These are phyloP conservation scores for Pythium pyrilobum DNA, from an alignment of 352 stramenopile species.

Conservation along the genomic window DNA sequence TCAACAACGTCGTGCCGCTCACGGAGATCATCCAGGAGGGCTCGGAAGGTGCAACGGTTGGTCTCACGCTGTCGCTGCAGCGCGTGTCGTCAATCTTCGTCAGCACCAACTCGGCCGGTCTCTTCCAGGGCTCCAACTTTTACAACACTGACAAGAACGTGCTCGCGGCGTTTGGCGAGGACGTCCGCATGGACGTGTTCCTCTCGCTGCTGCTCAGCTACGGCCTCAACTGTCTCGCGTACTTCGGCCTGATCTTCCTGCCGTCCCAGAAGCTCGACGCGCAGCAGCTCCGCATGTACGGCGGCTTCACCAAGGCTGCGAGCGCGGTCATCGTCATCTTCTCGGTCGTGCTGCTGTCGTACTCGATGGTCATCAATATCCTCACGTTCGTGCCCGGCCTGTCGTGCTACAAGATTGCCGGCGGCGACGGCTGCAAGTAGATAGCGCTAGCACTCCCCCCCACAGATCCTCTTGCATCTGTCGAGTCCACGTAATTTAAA, in stretches of 20 bases:
- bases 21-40: slow-evolving; percentile 67
- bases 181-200: slow-evolving; percentile 41
- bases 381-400: slow-evolving; percentile 22
- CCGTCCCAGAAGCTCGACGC: slow-evolving; percentile 31
- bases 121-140: slow-evolving; percentile 47
- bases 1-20: slow-evolving; percentile 53
- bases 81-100: slow-evolving; percentile 54
- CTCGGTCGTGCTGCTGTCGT: slow-evolving; percentile 13
- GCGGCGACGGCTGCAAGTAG: slow-evolving; percentile 19
- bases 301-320: slow-evolving; percentile 26
- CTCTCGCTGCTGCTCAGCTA: slow-evolving; percentile 50
- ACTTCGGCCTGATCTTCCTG: slow-evolving; percentile 42
- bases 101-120: slow-evolving; percentile 36
- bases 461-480: neutral
- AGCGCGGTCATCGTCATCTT: slow-evolving; percentile 19
- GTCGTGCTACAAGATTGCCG: slow-evolving; percentile 18
- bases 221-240: slow-evolving; percentile 45
- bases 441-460: too few species aligned
- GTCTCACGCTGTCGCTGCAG: slow-evolving; percentile 54
- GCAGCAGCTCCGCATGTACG: slow-evolving; percentile 33
- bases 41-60: slow-evolving; percentile 52
- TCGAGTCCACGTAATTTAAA: too few species aligned
- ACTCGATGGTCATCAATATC: slow-evolving; percentile 26
- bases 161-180: slow-evolving; percentile 23
- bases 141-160: slow-evolving; percentile 26